Percentiles rank a stretch among this genome's conserved stretches.
phyloP scores from a whole-genome alignment of 2,329 filamentous ascomycete genomes.

The Penicillium sp. region DNA sequence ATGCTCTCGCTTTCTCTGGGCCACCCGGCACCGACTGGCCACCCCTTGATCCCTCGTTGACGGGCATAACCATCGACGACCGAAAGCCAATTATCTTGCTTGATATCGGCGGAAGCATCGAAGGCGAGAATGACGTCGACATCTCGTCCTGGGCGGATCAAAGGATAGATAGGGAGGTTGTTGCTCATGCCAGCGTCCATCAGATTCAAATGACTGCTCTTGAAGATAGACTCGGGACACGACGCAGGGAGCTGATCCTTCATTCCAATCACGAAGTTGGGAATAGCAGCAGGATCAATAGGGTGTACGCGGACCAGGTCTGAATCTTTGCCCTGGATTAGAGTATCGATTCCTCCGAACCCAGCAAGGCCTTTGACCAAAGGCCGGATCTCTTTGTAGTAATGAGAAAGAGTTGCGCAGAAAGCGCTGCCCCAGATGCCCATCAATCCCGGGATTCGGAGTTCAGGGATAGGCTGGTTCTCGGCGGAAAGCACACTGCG shows the following conservation, averaged over 20 bases:
- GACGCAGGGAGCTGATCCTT: slow-evolving; percentile 69
- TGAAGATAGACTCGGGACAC: slow-evolving; percentile 73
- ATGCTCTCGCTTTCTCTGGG: slow-evolving; percentile 62
- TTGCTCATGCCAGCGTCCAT: slow-evolving; percentile 99
- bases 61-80: slow-evolving; percentile 90
- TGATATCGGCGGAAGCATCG: slow-evolving; percentile 90
- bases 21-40: slow-evolving; percentile 95
- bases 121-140: slow-evolving; percentile 91
- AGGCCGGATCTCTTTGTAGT: slow-evolving; percentile 91
- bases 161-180: slow-evolving; percentile 91
- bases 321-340: slow-evolving; percentile 78
- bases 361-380: slow-evolving; percentile 72
- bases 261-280: slow-evolving; percentile 86
- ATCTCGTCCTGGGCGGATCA: slow-evolving; percentile 81
- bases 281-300: slow-evolving; percentile 85
- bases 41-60: slow-evolving; percentile 87
- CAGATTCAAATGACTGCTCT: slow-evolving; percentile 68
- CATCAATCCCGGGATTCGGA: slow-evolving; percentile 78
- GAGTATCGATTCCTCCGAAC: slow-evolving; percentile 71
- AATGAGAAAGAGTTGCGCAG: slow-evolving; percentile 91
- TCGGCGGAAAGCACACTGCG: slow-evolving; percentile 61
- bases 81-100: slow-evolving; percentile 90
- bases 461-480: slow-evolving; percentile 73
- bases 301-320: slow-evolving; percentile 91
- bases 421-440: slow-evolving; percentile 98